phyloP scores from a whole-genome alignment of 768 basidiomycete genomes.

The Mycena venus region DNA sequence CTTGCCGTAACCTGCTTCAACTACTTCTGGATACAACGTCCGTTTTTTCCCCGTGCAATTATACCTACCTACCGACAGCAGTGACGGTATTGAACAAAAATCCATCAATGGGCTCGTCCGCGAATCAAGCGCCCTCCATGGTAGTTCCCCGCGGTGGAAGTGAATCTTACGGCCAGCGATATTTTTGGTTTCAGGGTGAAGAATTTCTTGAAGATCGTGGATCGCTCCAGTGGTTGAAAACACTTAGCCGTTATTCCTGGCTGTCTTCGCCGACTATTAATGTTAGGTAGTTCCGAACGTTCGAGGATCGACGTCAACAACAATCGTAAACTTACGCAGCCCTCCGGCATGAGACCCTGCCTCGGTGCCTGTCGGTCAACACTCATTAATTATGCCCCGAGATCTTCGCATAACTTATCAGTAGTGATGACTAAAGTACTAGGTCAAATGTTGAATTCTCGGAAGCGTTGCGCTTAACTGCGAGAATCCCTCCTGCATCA shows the following conservation, averaged over 20 bases:
- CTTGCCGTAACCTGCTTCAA: background rate
- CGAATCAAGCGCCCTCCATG: background rate
- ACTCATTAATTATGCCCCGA: too few relatives aligned
- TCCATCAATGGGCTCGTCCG: background rate
- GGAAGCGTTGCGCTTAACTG: background rate
- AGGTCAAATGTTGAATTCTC: too few relatives aligned
- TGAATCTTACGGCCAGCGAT: too few relatives aligned
- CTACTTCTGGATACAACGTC: too few relatives aligned
- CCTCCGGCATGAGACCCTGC: too few relatives aligned
- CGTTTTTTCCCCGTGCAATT: background rate
- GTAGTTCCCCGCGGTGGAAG: too few relatives aligned
- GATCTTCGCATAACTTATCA: background rate
- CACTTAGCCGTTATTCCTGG: background rate
- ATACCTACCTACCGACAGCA: background rate
- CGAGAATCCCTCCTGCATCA: too few relatives aligned
- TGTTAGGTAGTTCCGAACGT: background rate
- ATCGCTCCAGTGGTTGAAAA: background rate
- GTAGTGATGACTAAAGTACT: too few relatives aligned
- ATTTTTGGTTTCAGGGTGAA: background rate
- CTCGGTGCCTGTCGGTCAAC: too few relatives aligned
- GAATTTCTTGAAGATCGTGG: background rate
- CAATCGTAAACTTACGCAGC: background rate
- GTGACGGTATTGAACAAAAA: background rate
- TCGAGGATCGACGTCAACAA: background rate
- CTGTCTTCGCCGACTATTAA: background rate